Percentiles rank a stretch among this genome's conserved stretches.
phyloP scores from a whole-genome alignment of 345 rosid species.

The Salix udensis region DNA sequence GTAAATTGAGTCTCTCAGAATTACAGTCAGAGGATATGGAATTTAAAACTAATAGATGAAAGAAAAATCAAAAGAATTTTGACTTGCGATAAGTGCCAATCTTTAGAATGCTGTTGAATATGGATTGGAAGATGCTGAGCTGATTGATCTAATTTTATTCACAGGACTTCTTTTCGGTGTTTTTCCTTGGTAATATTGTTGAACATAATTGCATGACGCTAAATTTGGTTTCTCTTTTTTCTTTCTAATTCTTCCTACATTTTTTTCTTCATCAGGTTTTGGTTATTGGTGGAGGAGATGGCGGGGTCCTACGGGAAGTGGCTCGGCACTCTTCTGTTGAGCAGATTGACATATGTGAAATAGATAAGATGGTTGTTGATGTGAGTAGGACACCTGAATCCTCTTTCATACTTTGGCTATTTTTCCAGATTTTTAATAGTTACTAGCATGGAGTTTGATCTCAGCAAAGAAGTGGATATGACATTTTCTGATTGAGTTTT shows the following conservation, averaged over 20 bases:
- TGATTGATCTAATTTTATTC: background rate
- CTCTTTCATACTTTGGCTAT: background rate
- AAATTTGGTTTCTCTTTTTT: background rate
- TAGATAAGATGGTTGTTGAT: slow-evolving; percentile 92
- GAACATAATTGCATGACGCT: background rate
- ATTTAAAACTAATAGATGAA: background rate
- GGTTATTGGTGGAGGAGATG: slow-evolving; percentile 98
- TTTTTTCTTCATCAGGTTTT: slow-evolving; percentile 47
- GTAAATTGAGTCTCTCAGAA: background rate
- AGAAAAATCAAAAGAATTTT: background rate
- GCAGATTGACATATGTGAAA: slow-evolving; percentile 90
- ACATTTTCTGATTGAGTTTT: background rate
- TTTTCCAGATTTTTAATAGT: background rate
- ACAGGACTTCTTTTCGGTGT: background rate
- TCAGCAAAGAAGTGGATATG: background rate
- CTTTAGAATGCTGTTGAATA: background rate
- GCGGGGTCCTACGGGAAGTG: slow-evolving; percentile 89
- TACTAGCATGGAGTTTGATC: background rate
- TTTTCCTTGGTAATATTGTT: background rate
- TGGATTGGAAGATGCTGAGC: background rate
- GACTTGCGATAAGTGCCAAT: background rate
- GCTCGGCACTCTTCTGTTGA: slow-evolving; percentile 80
- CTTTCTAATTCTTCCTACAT: background rate
- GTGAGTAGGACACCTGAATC: slow-evolving; percentile 45
- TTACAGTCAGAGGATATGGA: background rate